Conservation (phyloP, 371 early-diverging fungal species). For the Circinella minor region DNA sequence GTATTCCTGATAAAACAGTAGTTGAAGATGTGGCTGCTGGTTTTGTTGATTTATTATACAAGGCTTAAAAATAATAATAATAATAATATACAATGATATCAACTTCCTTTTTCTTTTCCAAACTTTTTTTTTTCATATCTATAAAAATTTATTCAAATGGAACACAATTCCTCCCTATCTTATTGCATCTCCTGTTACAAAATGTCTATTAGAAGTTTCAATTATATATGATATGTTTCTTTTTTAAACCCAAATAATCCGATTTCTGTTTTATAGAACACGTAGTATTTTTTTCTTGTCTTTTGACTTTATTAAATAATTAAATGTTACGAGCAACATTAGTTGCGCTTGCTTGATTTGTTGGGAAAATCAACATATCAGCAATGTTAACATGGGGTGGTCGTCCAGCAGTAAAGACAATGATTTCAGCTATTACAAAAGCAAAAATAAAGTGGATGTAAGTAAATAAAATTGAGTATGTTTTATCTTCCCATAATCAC, state of each 20-base stretch:
- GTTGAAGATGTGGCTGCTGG: conserved; percentile 85
- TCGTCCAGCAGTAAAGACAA: conserved; percentile 84
- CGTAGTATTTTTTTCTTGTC: not conserved
- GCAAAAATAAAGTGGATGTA: not conserved
- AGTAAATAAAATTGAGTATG: not conserved
- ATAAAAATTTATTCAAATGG: too few relatives aligned
- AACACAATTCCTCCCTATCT: too few relatives aligned
- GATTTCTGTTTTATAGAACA: too few relatives aligned
- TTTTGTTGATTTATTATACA: conserved; percentile 87
- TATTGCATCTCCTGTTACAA: too few relatives aligned
- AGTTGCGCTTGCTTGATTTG: conserved; percentile 73
- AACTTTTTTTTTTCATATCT: not conserved
- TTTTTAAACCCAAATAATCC: too few relatives aligned
- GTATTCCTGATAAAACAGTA: conserved; percentile 83
- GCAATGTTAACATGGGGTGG: conserved; percentile 86
- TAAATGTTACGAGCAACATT: conserved; percentile 9
- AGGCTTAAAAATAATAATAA: conserved; percentile 64
- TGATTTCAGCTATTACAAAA: conserved; percentile 65
- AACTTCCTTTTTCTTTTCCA: not conserved
- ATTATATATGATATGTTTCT: too few relatives aligned
- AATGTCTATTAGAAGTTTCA: too few relatives aligned
- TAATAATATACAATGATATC: not conserved
- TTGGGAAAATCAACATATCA: conserved; percentile 78
- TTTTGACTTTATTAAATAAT: not conserved
- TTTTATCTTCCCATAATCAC: conserved; percentile 18